Evolutionary conservation across 257 asterid genomes (phyloP).

Genomic region (Gynochthodes officinalis): DNA sequence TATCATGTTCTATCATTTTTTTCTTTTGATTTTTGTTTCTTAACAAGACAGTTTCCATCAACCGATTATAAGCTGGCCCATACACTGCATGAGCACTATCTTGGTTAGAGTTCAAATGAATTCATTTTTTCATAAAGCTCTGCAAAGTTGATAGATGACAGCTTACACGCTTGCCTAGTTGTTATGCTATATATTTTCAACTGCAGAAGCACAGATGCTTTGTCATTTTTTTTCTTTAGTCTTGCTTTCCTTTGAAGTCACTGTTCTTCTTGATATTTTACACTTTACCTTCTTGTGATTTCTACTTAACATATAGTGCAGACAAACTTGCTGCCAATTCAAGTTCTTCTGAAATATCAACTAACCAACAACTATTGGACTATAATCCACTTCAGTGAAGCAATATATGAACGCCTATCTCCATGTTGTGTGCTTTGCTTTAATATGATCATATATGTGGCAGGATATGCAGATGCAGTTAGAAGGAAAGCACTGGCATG

Average conservation of each 20-base stretch:
- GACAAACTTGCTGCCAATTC: neutral
- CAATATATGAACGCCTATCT: neutral
- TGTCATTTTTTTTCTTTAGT: neutral
- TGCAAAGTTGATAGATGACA: neutral
- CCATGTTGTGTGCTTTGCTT: too few species aligned
- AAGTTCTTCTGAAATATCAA: too few species aligned
- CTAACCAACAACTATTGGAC: too few species aligned
- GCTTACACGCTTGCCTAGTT: neutral
- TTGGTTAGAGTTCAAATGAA: neutral
- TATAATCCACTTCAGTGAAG: too few species aligned
- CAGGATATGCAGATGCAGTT: too few species aligned
- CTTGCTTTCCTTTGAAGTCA: constrained; percentile 10
- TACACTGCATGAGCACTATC: neutral
- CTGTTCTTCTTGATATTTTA: neutral
- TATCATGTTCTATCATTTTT: too few species aligned
- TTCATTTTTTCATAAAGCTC: neutral
- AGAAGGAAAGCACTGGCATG: too few species aligned
- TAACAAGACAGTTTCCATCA: too few species aligned
- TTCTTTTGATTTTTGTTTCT: neutral
- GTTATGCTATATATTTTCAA: neutral
- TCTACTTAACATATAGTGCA: neutral
- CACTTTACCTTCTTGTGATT: too few species aligned
- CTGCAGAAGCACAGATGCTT: constrained; percentile 3
- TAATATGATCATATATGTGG: too few species aligned
- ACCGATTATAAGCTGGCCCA: too few species aligned